phyloP scores from a whole-genome alignment of 2,329 filamentous ascomycete genomes.

The Arthrinium puccinioides region DNA sequence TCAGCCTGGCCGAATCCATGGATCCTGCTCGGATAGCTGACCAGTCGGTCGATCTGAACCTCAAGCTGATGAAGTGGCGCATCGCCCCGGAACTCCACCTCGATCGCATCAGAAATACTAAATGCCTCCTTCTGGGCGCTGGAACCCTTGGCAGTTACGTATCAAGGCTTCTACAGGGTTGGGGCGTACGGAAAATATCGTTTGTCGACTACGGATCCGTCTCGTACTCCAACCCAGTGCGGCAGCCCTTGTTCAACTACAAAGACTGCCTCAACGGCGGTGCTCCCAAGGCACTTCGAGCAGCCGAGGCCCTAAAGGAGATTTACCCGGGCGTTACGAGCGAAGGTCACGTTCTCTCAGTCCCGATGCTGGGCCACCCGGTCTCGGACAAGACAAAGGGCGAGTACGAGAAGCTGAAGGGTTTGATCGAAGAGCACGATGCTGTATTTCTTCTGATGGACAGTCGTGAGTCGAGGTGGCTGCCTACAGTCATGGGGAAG shows the following conservation, averaged over 20 bases:
- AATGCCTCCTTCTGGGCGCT: conserved; percentile 83
- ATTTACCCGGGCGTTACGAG: conserved; percentile 90
- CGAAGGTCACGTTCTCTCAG: conserved; percentile 71
- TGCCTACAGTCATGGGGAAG: conserved; percentile 95
- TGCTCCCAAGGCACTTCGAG: conserved; percentile 71
- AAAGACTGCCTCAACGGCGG: conserved; percentile 83
- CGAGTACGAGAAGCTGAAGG: conserved; percentile 69
- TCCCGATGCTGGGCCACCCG: conserved; percentile 94
- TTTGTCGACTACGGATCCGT: conserved; percentile 92
- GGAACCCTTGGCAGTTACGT: conserved; percentile 94
- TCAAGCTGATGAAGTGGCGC: conserved; percentile 98
- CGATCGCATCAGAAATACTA: conserved; percentile 81
- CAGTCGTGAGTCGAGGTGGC: conserved; percentile 86
- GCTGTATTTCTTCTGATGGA: conserved; percentile 97
- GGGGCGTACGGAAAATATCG: conserved; percentile 92
- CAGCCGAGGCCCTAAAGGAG: conserved; percentile 70
- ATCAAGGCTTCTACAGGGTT: conserved; percentile 83
- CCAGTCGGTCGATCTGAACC: conserved; percentile 89
- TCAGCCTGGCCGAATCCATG: conserved; percentile 88
- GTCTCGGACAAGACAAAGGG: conserved; percentile 65
- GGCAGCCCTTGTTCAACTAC: conserved; percentile 88
- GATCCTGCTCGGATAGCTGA: conserved; percentile 82
- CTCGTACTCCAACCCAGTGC: conserved; percentile 92
- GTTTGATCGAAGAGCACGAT: conserved; percentile 77
- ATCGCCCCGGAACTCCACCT: conserved; percentile 84